Conservation (phyloP, 1,139 yeast genomes). For the Hansenula anomala region DNA sequence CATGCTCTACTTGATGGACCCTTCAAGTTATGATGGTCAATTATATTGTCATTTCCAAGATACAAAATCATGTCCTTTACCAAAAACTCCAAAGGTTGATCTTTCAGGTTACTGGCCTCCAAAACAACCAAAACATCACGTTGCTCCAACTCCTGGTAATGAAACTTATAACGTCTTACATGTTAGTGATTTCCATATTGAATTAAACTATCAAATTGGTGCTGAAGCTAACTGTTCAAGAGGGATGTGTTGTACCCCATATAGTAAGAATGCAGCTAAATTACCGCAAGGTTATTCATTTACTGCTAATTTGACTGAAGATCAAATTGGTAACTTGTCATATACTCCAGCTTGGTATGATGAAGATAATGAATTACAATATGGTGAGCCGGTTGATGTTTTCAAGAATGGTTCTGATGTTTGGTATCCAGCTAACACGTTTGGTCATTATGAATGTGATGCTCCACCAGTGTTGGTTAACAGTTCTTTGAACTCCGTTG, state of each 20-base stretch:
- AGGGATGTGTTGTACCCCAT: constrained; percentile 46
- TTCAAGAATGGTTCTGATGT: constrained; percentile 32
- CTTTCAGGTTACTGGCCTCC: constrained; percentile 39
- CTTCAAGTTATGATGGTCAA: constrained; percentile 45
- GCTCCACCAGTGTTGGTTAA: constrained; percentile 57
- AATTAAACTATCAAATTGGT: constrained; percentile 51
- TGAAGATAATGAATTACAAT: constrained; percentile 30
- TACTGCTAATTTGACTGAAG: not conserved
- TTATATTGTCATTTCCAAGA: constrained; percentile 49
- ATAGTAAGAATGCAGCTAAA: constrained; percentile 28
- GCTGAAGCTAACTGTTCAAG: constrained; percentile 59
- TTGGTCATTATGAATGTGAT: constrained; percentile 61
- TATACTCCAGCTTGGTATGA: constrained; percentile 35
- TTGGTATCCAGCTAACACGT: constrained; percentile 50
- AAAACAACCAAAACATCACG: constrained; percentile 28
- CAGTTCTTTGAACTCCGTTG: constrained; percentile 45
- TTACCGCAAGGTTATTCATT: constrained; percentile 12
- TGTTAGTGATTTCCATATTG: constrained; percentile 60
- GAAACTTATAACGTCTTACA: constrained; percentile 58
- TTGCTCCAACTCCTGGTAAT: constrained; percentile 30
- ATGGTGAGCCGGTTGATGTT: constrained; percentile 31
- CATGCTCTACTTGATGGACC: constrained; percentile 42
- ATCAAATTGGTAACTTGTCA: constrained; percentile 26
- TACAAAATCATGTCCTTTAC: constrained; percentile 35
- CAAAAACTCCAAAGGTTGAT: constrained; percentile 38